phyloP scores from a whole-genome alignment of 2,329 filamentous ascomycete species.

The Pseudogymnoascus sp. region DNA sequence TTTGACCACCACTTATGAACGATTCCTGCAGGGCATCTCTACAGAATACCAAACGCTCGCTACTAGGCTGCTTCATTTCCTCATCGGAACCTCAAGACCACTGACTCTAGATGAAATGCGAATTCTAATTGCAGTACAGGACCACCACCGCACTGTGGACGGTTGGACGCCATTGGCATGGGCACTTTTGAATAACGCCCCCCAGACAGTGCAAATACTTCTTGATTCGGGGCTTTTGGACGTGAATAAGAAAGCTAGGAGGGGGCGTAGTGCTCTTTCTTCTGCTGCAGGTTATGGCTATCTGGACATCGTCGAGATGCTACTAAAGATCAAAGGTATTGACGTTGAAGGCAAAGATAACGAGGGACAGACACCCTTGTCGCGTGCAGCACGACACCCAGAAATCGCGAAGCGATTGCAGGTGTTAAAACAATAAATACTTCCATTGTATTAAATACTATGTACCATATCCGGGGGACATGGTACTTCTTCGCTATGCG shows the following conservation, averaged over 20 bases:
- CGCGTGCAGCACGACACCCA: background rate
- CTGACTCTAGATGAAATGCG: conserved; percentile 31
- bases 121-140: conserved; percentile 26
- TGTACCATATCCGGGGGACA: too few species aligned
- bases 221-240: conserved; percentile 27
- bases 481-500: too few species aligned
- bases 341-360: conserved; percentile 12
- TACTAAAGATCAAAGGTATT: conserved; percentile 12
- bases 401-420: conserved; percentile 12
- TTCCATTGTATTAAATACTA: too few species aligned
- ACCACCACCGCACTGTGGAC: conserved; percentile 24
- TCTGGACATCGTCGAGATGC: conserved; percentile 19
- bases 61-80: conserved; percentile 26
- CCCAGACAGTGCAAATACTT: conserved; percentile 26
- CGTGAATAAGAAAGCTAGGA: conserved; percentile 26
- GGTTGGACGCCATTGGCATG: conserved; percentile 32
- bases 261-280: conserved; percentile 28
- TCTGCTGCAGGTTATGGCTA: conserved; percentile 32
- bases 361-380: conserved; percentile 13
- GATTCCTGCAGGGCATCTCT: conserved; percentile 27
- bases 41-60: conserved; percentile 23
- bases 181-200: conserved; percentile 26
- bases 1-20: conserved; percentile 27
- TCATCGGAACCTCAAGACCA: conserved; percentile 30
- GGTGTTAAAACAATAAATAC: too few species aligned